Conservation (phyloP, 208 protist species). For the Leishmania guyanensis region DNA sequence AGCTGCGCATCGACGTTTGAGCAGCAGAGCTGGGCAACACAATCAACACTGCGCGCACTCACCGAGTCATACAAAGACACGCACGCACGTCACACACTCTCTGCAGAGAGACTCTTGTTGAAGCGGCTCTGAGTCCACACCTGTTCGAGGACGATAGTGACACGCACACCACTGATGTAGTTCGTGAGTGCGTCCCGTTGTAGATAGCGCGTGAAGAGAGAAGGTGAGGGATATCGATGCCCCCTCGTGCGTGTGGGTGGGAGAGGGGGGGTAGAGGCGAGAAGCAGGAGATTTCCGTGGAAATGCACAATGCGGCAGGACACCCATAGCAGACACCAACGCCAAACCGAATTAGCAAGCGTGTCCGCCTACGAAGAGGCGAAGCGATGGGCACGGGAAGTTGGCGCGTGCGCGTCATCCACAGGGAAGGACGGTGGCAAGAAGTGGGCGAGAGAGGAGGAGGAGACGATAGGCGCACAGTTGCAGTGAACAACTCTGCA, state of each 20-base stretch:
- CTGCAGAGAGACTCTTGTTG: neutral
- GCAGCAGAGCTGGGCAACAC: neutral
- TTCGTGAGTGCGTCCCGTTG: neutral
- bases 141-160: too few species aligned
- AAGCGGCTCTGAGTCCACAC: neutral
- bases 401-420: neutral
- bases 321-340: neutral
- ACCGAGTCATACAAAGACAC: neutral
- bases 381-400: neutral
- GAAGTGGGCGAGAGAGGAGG: neutral
- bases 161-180: neutral
- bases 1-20: neutral
- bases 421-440: neutral
- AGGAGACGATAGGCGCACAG: neutral
- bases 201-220: neutral
- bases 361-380: neutral
- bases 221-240: neutral
- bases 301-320: neutral
- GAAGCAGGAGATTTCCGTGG: neutral
- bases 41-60: neutral
- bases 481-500: neutral
- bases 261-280: too few species aligned
- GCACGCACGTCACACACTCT: neutral
- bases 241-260: neutral
- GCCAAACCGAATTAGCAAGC: neutral